Conservation (phyloP, 148 eudicot genomes). For the Chenopodium suecicum region DNA sequence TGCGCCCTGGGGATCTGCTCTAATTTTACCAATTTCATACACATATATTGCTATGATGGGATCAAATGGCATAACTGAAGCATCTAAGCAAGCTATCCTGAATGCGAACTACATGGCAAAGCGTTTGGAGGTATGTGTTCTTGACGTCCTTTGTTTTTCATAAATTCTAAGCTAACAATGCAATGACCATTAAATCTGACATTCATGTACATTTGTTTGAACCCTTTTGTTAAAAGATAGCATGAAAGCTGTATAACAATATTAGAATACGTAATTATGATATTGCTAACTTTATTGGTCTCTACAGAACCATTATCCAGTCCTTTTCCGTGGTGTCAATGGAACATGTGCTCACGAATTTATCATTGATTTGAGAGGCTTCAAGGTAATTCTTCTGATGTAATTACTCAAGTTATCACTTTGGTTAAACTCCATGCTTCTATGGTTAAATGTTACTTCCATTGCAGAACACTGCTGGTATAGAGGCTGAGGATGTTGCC, state of each 20-base stretch:
- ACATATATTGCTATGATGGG: constrained; percentile 99
- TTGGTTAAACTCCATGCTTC: constrained; percentile 5
- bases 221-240: background rate
- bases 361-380: constrained; percentile 84
- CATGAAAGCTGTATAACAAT: background rate
- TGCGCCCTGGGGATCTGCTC: constrained; percentile 99
- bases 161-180: background rate
- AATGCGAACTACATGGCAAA: constrained; percentile 99
- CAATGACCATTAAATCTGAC: background rate
- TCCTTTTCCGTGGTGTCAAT: constrained; percentile 97
- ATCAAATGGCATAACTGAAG: constrained; percentile 89
- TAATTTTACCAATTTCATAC: constrained; percentile 93
- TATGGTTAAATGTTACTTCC: constrained; percentile 24
- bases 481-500: constrained; percentile 96
- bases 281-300: constrained; percentile 9
- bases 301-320: constrained; percentile 74
- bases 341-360: constrained; percentile 98
- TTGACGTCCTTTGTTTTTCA: background rate
- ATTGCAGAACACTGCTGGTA: constrained; percentile 80
- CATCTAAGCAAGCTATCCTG: constrained; percentile 93
- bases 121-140: constrained; percentile 73
- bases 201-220: background rate
- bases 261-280: background rate
- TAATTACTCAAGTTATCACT: background rate
- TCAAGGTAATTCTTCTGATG: constrained; percentile 56